Base-by-base conservation (phyloP, 306 rosid genomes). In the Glycine soja region DNA sequence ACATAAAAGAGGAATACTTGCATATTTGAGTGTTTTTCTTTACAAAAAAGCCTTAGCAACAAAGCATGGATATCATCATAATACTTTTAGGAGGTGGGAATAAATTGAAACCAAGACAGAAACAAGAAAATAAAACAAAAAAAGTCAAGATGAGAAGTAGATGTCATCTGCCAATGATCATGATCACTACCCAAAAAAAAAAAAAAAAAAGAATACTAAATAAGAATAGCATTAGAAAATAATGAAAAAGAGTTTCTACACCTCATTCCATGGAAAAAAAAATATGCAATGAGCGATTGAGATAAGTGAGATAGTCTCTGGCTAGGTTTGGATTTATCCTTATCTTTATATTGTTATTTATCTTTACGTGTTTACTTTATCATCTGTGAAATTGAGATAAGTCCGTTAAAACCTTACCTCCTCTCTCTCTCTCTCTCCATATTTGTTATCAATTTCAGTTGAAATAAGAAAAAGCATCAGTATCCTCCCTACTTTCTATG, bases 41-140 rank as follows among this genome's bases (percentile, higher is more conserved):
- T 3, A 46, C 57, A 58, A 72, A 45, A 66, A 48, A 2, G 15
- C 10, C 71, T 32, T 6, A 8, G 40, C 77, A 73, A 42, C 59
- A 56, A 45, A 43, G 56, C 80, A 79, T 19, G 48, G 14, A 70
- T 53, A 45, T 24, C 30, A 24, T 24, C 30, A 24, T 24, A 24
- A 24, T 24, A 1, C 30, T 24, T 24, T 1, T 24, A 24, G 30
- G 30, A 24, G 30, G 30, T 24, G 52, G 19, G 8, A 18, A 52
- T 8, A 47, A 65, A 78, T 47, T 57, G 78, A 70, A 74, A 70
- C 40, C 9, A 57, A 56, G 66, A 74, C 61, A 68, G 9, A 84
- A 45, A 24, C 30, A 24, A 24, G 30, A 24, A 24, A 24, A 24
- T 24, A 24, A 24, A 24, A 24, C 30, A 83, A 47, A 48, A 19